Percentiles rank a stretch among this genome's conserved stretches.
phyloP scores from a whole-genome alignment of 1,139 yeast species.

The Debaryomyces sp. region DNA sequence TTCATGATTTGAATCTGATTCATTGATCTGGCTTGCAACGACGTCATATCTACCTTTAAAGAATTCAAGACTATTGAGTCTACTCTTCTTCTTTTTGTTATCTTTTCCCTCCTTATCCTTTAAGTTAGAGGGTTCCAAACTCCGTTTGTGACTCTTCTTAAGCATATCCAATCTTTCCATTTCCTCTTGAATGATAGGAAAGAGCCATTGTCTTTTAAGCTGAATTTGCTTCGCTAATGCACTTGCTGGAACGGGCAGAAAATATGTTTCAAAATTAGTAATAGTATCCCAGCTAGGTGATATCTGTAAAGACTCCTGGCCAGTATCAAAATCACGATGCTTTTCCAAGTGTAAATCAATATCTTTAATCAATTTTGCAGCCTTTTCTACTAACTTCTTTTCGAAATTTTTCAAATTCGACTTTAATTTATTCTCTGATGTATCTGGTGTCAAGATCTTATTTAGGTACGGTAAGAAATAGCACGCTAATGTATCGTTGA shows the following conservation, averaged over 20 bases:
- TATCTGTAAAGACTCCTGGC: slow-evolving; percentile 29
- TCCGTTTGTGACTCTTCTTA: slow-evolving; percentile 31
- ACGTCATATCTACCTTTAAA: slow-evolving; percentile 44
- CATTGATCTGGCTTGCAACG: slow-evolving; percentile 26
- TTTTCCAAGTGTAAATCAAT: slow-evolving; percentile 36
- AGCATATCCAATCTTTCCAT: slow-evolving; percentile 35
- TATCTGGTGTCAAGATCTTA: slow-evolving; percentile 47
- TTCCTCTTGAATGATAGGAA: slow-evolving; percentile 46
- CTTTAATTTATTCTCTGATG: slow-evolving; percentile 31
- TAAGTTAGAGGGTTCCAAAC: slow-evolving; percentile 15
- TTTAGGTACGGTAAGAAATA: slow-evolving; percentile 50
- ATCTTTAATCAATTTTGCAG: slow-evolving; percentile 30
- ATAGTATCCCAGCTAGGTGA: slow-evolving; percentile 43
- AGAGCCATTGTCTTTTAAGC: slow-evolving; percentile 33
- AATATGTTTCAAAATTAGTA: slow-evolving; percentile 26
- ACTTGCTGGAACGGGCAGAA: slow-evolving; percentile 19
- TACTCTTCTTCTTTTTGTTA: slow-evolving; percentile 28
- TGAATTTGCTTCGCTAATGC: slow-evolving; percentile 28
- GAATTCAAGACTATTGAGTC: slow-evolving; percentile 39
- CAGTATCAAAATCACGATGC: slow-evolving; percentile 38
- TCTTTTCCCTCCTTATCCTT: slow-evolving; percentile 23
- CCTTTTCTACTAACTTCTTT: slow-evolving; percentile 27
- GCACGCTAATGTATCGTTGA: slow-evolving; percentile 30
- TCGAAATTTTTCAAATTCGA: slow-evolving; percentile 28
- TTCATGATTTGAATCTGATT: slow-evolving; percentile 15